Evolutionary conservation across 2,329 filamentous ascomycete species (phyloP), one percentile per base, ranked within the genome.

Genomic region (Mycosphaerella arachidis): DNA sequence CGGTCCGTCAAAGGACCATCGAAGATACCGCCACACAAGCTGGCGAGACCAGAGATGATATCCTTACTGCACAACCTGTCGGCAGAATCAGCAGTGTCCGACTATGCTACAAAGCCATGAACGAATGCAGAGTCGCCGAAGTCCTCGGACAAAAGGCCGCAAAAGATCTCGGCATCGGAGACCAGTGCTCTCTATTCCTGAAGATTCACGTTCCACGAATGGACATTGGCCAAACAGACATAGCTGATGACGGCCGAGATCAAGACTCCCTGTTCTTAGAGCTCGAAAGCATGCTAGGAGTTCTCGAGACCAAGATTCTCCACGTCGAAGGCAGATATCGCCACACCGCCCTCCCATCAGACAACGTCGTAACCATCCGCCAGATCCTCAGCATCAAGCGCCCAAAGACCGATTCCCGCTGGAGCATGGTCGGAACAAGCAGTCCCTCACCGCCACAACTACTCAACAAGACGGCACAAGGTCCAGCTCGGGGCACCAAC

Each of bases 321-420:
- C 64, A 71, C 43, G 64, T 73, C 8, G 68, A 75, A 57, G 73
- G 70, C 48, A 67, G 69, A 10, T 76, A 75, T 59, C 67, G 68
- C 18, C 72, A 75, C 54, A 70, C 71, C 1, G 59, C 73, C 8
- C 60, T 75, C 31, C 71, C 72, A 2, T 56, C 59, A 9, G 66
- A 71, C 56, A 73, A 70, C 46, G 66, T 68, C 7, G 59, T 74
- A 12, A 68, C 66, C 6, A 65, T 71, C 6, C 64, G 69, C 24
- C 61, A 68, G n/a, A 63, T 67, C 8, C 71, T 65, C 56, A 68
- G 60, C 29, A 62, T 76, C 48, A 63, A 60, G 50, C 67, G 73
- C 37, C 68, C 70, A 2, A 70, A 72, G 55, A 65, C 63, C 6
- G 66, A 68, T 18, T 74, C 71, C 18, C 59, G 67, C 43, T 76